Percentiles rank a stretch among this genome's conserved stretches.
Evolutionary conservation across 2,329 filamentous ascomycete species (phyloP).

Genomic region (Exserohilum rostratum): DNA sequence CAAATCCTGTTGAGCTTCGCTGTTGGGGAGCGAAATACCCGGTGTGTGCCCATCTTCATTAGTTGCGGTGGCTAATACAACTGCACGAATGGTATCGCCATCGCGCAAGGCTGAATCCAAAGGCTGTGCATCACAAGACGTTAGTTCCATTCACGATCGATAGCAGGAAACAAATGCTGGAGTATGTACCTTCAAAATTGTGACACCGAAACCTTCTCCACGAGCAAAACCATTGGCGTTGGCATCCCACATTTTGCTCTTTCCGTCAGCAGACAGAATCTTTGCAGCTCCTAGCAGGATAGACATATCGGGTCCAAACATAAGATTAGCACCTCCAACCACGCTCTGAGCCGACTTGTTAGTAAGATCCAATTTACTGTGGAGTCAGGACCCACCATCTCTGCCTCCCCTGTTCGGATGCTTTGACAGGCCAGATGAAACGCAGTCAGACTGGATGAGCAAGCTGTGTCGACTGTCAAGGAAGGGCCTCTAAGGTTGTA

Average conservation of each 20-base stretch:
- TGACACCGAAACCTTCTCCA: constrained; percentile 35
- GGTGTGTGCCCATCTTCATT: constrained; percentile 62
- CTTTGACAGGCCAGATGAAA: constrained; percentile 30
- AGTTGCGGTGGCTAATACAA: constrained; percentile 34
- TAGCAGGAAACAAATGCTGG: neutral
- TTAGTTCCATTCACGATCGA: neutral
- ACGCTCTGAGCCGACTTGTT: constrained; percentile 27
- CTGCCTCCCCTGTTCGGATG: constrained; percentile 28
- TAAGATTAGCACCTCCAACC: constrained; percentile 48
- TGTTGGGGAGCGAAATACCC: constrained; percentile 64
- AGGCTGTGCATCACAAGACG: neutral
- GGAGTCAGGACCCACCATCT: neutral
- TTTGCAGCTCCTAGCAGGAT: constrained; percentile 8
- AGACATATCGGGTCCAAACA: constrained; percentile 28
- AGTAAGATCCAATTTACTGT: no score
- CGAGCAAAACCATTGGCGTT: constrained; percentile 35
- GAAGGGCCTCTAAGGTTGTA: constrained; percentile 25
- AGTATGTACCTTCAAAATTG: constrained; percentile 32
- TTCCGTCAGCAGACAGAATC: constrained; percentile 24
- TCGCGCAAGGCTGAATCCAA: constrained; percentile 32
- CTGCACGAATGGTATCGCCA: constrained; percentile 34
- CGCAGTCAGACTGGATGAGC: constrained; percentile 22
- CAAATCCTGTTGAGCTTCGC: constrained; percentile 53
- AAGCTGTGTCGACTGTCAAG: constrained; percentile 30
- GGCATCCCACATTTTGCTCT: constrained; percentile 39